Evolutionary conservation across 2,329 filamentous ascomycete species (phyloP), one percentile per base, ranked within the genome.

Genomic region (Ophiostoma perfectum): DNA sequence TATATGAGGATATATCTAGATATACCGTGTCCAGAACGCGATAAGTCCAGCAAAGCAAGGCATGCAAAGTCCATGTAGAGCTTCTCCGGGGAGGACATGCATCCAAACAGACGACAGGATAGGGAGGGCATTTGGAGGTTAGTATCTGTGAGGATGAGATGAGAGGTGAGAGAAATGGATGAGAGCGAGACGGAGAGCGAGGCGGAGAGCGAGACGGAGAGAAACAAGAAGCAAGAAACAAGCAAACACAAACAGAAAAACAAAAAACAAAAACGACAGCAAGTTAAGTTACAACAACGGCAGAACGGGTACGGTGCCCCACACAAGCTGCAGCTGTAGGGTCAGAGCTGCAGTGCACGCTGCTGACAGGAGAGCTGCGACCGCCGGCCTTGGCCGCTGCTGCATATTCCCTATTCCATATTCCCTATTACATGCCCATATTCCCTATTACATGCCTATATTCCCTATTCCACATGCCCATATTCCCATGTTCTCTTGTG

Each of bases 241-340:
- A 27, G n/a, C 27, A 27, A 2, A 27, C 27, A 27, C 27, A 27
- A 27, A 27, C 27, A 27, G 27, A 27, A 27, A 27, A 27, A 27
- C 1, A 27, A 27, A 27, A 27, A 27, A 27, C 1, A 27, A 27
- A 27, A 27, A 27, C 1, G 27, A 27, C 27, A 27, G 27, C n/a
- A n/a, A n/a, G n/a, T n/a, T n/a, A n/a, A n/a, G n/a, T n/a, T n/a
- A n/a, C n/a, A n/a, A 27, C n/a, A 52, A 52, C n/a, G 16, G 16
- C 16, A 18, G 1, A 3, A 55, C 11, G 12, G 18, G 18, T 38
- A 38, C 55, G 38, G 27, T 16, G 55, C 36, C 27, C 55, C 55
- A 60, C 55, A 60, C 55, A 60, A 60, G 55, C 55, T 60, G 27
- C 55, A 60, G 55, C 49, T 52, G 45, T 52, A 52, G 49, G 47